phyloP scores from a whole-genome alignment of 768 basidiomycete species.

The Inosperma sp. region DNA sequence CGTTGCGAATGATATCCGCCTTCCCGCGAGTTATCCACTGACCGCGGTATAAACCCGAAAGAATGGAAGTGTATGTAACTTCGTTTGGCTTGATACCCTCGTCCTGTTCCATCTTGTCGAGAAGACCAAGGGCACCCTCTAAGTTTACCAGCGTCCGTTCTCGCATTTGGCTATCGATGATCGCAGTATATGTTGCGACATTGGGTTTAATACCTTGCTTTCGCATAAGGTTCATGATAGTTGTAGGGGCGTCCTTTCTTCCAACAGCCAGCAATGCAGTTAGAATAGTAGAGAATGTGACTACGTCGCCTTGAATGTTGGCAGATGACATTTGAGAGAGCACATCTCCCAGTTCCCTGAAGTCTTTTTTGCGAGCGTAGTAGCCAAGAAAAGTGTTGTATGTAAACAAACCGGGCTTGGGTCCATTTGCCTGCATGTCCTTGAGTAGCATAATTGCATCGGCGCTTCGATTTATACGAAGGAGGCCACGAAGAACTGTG shows the following conservation, averaged over 20 bases:
- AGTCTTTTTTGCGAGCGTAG: slow-evolving; percentile 58
- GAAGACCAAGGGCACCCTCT: slow-evolving; percentile 59
- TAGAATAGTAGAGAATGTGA: slow-evolving; percentile 85
- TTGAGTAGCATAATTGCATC: slow-evolving; percentile 42
- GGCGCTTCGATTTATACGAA: slow-evolving; percentile 38
- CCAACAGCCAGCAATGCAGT: slow-evolving; percentile 69
- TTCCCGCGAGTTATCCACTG: slow-evolving; percentile 43
- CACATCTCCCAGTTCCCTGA: slow-evolving; percentile 52
- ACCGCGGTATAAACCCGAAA: slow-evolving; percentile 67
- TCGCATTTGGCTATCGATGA: slow-evolving; percentile 71
- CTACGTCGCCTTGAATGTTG: slow-evolving; percentile 65
- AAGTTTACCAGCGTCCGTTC: slow-evolving; percentile 51
- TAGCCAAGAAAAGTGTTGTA: slow-evolving; percentile 79
- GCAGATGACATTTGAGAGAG: slow-evolving; percentile 54
- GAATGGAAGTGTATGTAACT: slow-evolving; percentile 78
- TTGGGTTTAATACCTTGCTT: slow-evolving; percentile 71
- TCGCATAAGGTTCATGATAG: slow-evolving; percentile 70
- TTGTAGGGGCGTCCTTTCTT: slow-evolving; percentile 57
- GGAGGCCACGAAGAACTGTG: slow-evolving; percentile 65
- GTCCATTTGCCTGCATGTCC: slow-evolving; percentile 45
- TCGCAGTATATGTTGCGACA: slow-evolving; percentile 69
- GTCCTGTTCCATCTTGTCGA: slow-evolving; percentile 70
- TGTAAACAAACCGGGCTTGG: slow-evolving; percentile 65
- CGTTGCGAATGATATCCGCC: slow-evolving; percentile 42
- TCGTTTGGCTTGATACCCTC: slow-evolving; percentile 55